Evolutionary conservation across 2,329 filamentous ascomycete genomes (phyloP).

Genomic region (Aspergillus bombycis): DNA sequence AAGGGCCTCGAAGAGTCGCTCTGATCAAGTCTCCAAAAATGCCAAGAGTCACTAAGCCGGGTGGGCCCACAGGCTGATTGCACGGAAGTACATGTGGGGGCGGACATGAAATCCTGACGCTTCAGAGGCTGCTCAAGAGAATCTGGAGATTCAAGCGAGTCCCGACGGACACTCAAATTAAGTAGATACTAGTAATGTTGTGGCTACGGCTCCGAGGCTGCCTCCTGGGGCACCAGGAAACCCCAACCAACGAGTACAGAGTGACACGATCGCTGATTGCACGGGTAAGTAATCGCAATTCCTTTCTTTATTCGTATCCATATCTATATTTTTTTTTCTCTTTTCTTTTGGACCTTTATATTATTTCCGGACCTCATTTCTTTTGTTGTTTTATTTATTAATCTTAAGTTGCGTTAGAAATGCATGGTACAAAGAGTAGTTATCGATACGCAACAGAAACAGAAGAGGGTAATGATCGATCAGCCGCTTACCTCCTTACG

Average conservation of each 20-base stretch:
- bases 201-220: slow-evolving; percentile 13
- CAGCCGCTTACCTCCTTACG: slow-evolving; percentile 18
- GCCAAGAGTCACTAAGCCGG: slow-evolving; percentile 23
- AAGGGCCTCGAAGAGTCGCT: slow-evolving; percentile 15
- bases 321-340: neutral
- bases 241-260: neutral
- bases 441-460: slow-evolving; percentile 22
- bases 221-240: neutral
- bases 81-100: slow-evolving; percentile 19
- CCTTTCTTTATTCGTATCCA: neutral
- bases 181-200: neutral
- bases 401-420: neutral
- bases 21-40: slow-evolving; percentile 18
- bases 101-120: slow-evolving; percentile 13
- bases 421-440: slow-evolving; percentile 18
- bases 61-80: slow-evolving; percentile 20
- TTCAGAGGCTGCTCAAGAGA: slow-evolving; percentile 11
- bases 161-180: neutral
- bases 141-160: slow-evolving; percentile 5
- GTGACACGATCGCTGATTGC: neutral
- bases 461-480: slow-evolving; percentile 21
- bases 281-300: neutral
- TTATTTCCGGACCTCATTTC: neutral
- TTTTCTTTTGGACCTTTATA: neutral
- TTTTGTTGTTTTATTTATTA: neutral